Evolutionary conservation across 2,329 filamentous ascomycete genomes (phyloP).

Genomic region (Paecilomyces niveus): DNA sequence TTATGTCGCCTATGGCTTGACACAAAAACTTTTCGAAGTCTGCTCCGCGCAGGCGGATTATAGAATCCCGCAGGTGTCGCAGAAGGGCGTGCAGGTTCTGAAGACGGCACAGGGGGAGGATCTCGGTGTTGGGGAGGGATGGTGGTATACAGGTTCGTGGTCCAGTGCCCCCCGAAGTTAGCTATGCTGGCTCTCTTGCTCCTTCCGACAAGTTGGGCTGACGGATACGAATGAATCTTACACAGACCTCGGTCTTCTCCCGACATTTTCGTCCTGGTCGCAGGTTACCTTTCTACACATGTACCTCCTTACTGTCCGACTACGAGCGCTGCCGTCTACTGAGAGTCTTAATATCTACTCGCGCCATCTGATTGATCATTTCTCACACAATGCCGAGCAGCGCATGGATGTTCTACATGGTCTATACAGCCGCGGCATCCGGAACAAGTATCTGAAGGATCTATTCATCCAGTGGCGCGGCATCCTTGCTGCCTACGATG

Average conservation of each 20-base stretch:
- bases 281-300: slow-evolving; percentile 95
- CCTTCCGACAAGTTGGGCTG: background rate
- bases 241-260: slow-evolving; percentile 66
- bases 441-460: slow-evolving; percentile 67
- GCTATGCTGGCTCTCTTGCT: background rate
- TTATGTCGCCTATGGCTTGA: slow-evolving; percentile 74
- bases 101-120: slow-evolving; percentile 75
- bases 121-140: slow-evolving; percentile 64
- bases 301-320: slow-evolving; percentile 77
- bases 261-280: slow-evolving; percentile 92
- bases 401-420: slow-evolving; percentile 54
- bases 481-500: slow-evolving; percentile 60
- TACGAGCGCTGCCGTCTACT: slow-evolving; percentile 65
- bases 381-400: slow-evolving; percentile 61
- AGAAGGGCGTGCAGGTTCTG: slow-evolving; percentile 60
- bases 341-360: slow-evolving; percentile 69
- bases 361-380: slow-evolving; percentile 87
- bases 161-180: background rate
- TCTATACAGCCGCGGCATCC: slow-evolving; percentile 46
- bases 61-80: slow-evolving; percentile 59
- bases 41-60: slow-evolving; percentile 71
- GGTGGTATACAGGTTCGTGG: slow-evolving; percentile 75
- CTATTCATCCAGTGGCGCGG: slow-evolving; percentile 91
- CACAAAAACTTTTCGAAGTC: slow-evolving; percentile 69
- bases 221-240: background rate